A percentile compares a stretch with the other conserved stretches of the same genome.
Conservation (phyloP, 1,284 basidiomycete species). For the Stereum hirsutum region DNA sequence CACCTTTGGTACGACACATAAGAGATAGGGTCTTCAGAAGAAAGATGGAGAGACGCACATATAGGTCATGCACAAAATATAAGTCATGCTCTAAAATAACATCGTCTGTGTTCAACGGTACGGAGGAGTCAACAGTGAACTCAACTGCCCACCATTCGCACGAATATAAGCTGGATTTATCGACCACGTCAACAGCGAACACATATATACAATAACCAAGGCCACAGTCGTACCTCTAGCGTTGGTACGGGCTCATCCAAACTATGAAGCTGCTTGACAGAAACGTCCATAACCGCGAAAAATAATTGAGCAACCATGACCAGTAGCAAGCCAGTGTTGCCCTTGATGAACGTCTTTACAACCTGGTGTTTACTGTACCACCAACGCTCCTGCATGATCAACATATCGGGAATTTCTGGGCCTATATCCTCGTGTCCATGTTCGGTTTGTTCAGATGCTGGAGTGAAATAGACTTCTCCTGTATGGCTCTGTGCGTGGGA, state of each 20-base stretch:
- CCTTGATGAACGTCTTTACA: constrained; percentile 17
- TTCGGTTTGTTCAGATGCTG: too few relatives aligned
- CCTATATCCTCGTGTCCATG: too few relatives aligned
- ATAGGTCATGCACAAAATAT: constrained; percentile 31
- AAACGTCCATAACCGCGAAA: constrained; percentile 51
- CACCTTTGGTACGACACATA: constrained; percentile 31
- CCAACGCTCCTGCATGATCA: too few relatives aligned
- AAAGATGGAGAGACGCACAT: constrained; percentile 25
- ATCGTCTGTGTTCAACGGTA: background rate
- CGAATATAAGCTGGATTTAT: constrained; percentile 28
- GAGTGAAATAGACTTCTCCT: too few relatives aligned
- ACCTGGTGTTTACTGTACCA: too few relatives aligned
- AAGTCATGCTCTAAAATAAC: constrained; percentile 29
- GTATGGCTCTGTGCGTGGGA: too few relatives aligned
- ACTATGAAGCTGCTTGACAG: constrained; percentile 51
- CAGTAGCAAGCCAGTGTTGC: constrained; percentile 54
- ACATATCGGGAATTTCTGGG: too few relatives aligned
- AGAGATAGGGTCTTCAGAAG: background rate
- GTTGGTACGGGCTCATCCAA: constrained; percentile 50
- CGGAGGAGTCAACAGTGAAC: background rate
- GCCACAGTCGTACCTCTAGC: constrained; percentile 38
- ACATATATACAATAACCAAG: too few relatives aligned
- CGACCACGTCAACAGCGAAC: too few relatives aligned
- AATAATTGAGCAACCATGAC: constrained; percentile 52
- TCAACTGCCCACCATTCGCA: constrained; percentile 47